These are phyloP conservation scores for Carallia brachiata DNA, from an alignment of 345 rosid species.

Conservation along the genomic window DNA sequence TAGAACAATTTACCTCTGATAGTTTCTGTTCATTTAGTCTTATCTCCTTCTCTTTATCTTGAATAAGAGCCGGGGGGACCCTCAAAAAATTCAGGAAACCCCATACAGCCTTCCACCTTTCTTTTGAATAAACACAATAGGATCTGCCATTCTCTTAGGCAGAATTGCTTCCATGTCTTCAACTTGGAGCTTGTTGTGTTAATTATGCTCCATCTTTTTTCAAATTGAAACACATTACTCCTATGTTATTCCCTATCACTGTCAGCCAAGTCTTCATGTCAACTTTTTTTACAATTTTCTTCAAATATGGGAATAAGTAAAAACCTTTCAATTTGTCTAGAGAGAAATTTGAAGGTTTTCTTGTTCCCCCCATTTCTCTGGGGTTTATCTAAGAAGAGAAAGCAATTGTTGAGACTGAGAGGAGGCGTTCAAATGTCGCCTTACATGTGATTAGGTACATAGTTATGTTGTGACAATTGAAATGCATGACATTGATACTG, in stretches of 20 bases:
- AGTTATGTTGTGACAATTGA: conserved; percentile 37
- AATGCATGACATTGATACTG: conserved; percentile 37
- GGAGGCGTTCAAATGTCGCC: conserved; percentile 34
- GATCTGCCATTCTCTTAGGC: conserved; percentile 32
- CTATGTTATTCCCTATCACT: conserved; percentile 24
- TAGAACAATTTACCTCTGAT: conserved; percentile 24
- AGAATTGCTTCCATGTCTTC: conserved; percentile 20
- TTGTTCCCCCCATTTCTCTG: conserved; percentile 33
- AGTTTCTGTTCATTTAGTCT: conserved; percentile 24
- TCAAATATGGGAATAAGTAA: conserved; percentile 27
- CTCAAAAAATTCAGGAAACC: conserved; percentile 32
- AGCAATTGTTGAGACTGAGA: conserved; percentile 27
- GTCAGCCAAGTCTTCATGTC: conserved; percentile 27
- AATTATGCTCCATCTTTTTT: conserved; percentile 31
- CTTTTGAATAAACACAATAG: conserved; percentile 39
- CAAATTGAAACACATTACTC: conserved; percentile 16
- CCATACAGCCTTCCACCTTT: conserved; percentile 34
- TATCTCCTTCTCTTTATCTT: conserved; percentile 34
- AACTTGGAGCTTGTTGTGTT: conserved; percentile 29
- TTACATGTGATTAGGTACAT: conserved; percentile 39
- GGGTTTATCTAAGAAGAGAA: conserved; percentile 36
- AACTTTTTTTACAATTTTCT: conserved; percentile 16
- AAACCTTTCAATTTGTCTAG: conserved; percentile 29
- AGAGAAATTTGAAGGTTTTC: conserved; percentile 28
- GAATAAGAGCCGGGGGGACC: conserved; percentile 41